Base-by-base conservation (phyloP, 2,329 filamentous ascomycete species). In the Calonectria pauciramosa region DNA sequence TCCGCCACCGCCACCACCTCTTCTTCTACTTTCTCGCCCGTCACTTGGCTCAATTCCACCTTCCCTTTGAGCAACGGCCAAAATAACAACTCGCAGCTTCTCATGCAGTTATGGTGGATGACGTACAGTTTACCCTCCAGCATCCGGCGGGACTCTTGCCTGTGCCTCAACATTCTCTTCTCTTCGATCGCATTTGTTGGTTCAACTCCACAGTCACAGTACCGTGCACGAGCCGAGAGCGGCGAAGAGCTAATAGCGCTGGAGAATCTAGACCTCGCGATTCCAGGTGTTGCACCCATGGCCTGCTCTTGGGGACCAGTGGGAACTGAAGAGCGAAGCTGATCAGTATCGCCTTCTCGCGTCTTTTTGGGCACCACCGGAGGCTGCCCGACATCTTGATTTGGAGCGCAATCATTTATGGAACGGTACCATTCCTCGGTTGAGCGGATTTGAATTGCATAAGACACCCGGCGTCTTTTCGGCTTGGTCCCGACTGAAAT, bases 81-180 rank as follows among this genome's bases (percentile, higher is more conserved):
- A 36, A 63, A 63, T 11, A 28, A 11, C 6, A 14, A 10, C 34
- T 28, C 9, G 36, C 34, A 41, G 18, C 38, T 23, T 13, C 34
- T 26, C 56, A 36, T 28, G 23, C 56, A 63, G 36, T 30, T 34
- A 30, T 26, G n/a, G 23, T 63, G 56, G 23, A 63, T 38, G n/a
- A 38, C 14, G 16, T 49, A 5, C 5, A 52, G 36, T 14, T 20
- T 70, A 14, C 70, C 65, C 26, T 71, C 74, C 16, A 75, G 74
- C 20, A 71, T 69, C 11, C 64, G 10, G 5, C 68, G 28, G 14
- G 74, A 23, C 20, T 64, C 49, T 36, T n/a, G 4, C 41, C 67
- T 59, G n/a, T 68, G 41, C 23, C 30, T 73, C 26, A 3, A 2
- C 16, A 69, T 52, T 5, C 59, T 16, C 23, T 63, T 26, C 51